Conservation (phyloP, 768 basidiomycete species). For the Boletus subparvulus region DNA sequence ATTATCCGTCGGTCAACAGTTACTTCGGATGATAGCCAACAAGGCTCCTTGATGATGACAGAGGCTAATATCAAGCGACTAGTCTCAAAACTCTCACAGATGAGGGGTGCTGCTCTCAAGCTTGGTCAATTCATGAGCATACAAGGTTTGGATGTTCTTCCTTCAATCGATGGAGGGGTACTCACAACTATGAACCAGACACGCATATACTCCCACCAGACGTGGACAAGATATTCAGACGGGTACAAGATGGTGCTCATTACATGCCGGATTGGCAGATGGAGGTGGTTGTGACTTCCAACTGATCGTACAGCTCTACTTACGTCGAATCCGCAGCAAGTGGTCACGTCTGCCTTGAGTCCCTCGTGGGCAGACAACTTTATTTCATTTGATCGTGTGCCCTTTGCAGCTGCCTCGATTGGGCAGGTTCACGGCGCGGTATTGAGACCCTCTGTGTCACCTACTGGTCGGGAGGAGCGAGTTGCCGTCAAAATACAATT, state of each 20-base stretch:
- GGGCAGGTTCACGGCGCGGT: constrained; percentile 89
- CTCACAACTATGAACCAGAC: constrained; percentile 47
- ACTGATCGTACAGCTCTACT: background rate
- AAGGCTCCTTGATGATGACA: constrained; percentile 73
- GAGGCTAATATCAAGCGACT: constrained; percentile 89
- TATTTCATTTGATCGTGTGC: constrained; percentile 73
- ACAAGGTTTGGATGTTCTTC: constrained; percentile 54
- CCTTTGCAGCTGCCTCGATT: constrained; percentile 95
- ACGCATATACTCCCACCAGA: constrained; percentile 86
- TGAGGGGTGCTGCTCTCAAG: constrained; percentile 96
- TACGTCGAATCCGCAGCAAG: constrained; percentile 45
- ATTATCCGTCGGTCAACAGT: constrained; percentile 66
- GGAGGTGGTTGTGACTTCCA: constrained; percentile 55
- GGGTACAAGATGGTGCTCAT: constrained; percentile 93
- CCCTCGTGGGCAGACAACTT: constrained; percentile 73
- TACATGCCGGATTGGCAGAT: constrained; percentile 99
- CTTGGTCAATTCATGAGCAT: constrained; percentile 97
- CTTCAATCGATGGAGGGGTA: background rate
- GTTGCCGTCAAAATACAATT: constrained; percentile 94
- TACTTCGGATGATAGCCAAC: constrained; percentile 30
- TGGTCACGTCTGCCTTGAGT: constrained; percentile 73
- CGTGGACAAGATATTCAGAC: constrained; percentile 81
- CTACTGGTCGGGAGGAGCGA: constrained; percentile 52
- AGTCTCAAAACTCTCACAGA: constrained; percentile 88
- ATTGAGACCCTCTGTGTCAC: constrained; percentile 51